Percentiles rank a stretch among this genome's conserved stretches.
Conservation (phyloP, 495 filamentous ascomycete genomes). For the Cercophora scortea region DNA sequence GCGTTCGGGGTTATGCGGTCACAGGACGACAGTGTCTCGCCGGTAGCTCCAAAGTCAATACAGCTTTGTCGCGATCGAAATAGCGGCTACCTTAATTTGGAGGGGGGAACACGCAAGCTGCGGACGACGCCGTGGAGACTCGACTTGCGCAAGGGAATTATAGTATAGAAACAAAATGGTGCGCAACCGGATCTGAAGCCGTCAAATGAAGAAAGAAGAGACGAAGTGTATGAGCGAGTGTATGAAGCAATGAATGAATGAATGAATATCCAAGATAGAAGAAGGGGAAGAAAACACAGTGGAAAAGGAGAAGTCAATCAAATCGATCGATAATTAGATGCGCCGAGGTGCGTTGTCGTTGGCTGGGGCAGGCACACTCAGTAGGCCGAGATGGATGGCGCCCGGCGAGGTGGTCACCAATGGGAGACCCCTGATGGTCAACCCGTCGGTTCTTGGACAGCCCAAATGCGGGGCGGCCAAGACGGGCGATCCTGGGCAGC, state of each 20-base stretch:
- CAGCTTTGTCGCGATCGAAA: no score
- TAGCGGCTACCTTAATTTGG: no score
- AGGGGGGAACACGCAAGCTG: no score
- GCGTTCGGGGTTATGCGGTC: background rate
- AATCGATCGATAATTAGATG: background rate
- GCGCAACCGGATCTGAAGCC: no score
- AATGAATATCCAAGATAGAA: background rate
- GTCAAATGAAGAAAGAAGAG: no score
- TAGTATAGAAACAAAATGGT: no score
- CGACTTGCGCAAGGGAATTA: no score
- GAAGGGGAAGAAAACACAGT: background rate
- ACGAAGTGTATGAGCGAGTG: no score
- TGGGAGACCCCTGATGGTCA: background rate
- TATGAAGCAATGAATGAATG: no score
- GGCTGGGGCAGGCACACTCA: background rate
- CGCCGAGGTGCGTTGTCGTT: no score
- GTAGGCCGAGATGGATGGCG: background rate
- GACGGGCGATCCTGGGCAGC: conserved; percentile 2
- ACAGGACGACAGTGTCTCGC: background rate
- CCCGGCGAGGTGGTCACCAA: conserved; percentile 3
- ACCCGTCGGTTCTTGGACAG: background rate
- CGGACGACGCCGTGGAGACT: no score
- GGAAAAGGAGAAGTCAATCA: background rate
- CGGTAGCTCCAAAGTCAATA: background rate
- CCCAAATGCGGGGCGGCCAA: background rate